phyloP scores from a whole-genome alignment of 169 alveolate genomes.

The Toxoplasma gondii region DNA sequence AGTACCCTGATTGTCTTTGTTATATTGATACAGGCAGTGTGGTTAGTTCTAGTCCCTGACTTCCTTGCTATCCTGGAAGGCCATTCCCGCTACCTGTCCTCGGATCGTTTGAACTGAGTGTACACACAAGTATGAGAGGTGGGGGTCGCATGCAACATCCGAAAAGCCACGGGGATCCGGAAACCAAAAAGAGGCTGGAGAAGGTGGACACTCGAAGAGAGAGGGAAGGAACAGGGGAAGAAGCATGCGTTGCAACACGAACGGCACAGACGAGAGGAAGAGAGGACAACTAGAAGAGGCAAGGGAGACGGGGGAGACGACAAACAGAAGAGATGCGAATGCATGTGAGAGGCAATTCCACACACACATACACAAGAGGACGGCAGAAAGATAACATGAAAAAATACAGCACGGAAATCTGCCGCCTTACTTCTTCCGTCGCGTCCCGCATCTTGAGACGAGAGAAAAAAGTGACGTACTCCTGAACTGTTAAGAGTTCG shows the following conservation, averaged over 20 bases:
- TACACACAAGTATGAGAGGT: too few relatives aligned
- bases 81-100: too few relatives aligned
- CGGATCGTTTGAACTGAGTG: too few relatives aligned
- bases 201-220: not conserved
- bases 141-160: too few relatives aligned
- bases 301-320: not conserved
- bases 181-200: too few relatives aligned
- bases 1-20: not conserved
- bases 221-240: not conserved
- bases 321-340: not conserved
- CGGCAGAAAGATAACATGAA: not conserved
- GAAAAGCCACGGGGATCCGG: too few relatives aligned
- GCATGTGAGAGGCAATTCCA: not conserved
- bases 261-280: too few relatives aligned
- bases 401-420: not conserved
- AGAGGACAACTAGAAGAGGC: too few relatives aligned
- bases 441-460: conserved; percentile 64
- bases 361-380: not conserved
- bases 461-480: conserved; percentile 36
- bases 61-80: too few relatives aligned
- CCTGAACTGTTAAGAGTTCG: conserved; percentile 39
- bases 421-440: conserved; percentile 42
- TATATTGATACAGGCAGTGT: too few relatives aligned
- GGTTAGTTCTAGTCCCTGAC: too few relatives aligned
- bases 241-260: conserved; percentile 30